Conservation (phyloP, 75 land plant genomes). For the Sequoiadendron giganteum region DNA sequence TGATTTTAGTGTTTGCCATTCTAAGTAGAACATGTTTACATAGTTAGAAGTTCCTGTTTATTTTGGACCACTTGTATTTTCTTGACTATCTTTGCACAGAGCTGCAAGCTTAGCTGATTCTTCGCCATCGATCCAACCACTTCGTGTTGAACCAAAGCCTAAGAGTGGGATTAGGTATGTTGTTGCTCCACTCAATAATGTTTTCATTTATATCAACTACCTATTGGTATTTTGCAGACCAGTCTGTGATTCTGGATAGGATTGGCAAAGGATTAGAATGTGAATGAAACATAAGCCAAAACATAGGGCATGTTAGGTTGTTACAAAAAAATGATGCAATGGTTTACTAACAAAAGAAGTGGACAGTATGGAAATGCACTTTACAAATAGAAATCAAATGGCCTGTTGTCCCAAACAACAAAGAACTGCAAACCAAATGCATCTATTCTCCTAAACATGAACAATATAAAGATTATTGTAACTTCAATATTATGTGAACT, state of each 20-base stretch:
- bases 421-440: neutral
- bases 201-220: neutral
- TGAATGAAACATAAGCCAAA: neutral
- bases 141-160: slow-evolving; percentile 95
- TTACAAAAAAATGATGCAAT: neutral
- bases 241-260: neutral
- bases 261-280: neutral
- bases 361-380: neutral
- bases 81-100: slow-evolving; percentile 55
- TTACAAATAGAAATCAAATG: neutral
- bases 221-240: neutral
- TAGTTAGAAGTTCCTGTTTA: neutral
- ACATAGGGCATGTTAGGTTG: neutral
- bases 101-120: slow-evolving; percentile 94
- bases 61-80: neutral
- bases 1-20: neutral
- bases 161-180: slow-evolving; percentile 91
- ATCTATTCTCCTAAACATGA: neutral
- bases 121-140: slow-evolving; percentile 60
- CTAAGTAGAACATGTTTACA: neutral
- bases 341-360: neutral
- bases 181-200: neutral
- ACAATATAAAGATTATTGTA: neutral
- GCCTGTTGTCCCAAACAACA: neutral
- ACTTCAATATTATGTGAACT: neutral